phyloP scores from a whole-genome alignment of 768 basidiomycete species.

The Lactifluus volemus region DNA sequence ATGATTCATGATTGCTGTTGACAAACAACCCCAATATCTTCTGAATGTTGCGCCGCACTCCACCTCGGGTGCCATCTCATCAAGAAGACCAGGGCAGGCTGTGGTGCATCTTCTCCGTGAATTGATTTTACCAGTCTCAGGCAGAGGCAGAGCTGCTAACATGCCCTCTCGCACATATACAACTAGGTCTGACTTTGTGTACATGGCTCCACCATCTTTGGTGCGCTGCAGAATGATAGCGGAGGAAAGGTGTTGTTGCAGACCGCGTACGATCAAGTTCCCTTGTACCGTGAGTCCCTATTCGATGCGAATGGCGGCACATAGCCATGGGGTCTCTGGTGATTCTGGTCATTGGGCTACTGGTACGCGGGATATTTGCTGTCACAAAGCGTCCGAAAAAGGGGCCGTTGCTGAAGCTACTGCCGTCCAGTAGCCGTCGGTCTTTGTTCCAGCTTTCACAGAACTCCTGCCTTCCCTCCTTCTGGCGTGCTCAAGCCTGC shows the following conservation, averaged over 20 bases:
- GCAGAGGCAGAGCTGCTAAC: neutral
- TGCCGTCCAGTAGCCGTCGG: too few species aligned
- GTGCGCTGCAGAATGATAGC: slow-evolving; percentile 35
- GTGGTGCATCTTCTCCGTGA: slow-evolving; percentile 31
- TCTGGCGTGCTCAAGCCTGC: too few species aligned
- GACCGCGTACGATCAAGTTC: slow-evolving; percentile 46
- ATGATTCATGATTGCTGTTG: slow-evolving; percentile 35
- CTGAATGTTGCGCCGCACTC: slow-evolving; percentile 37
- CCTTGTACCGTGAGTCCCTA: slow-evolving; percentile 46
- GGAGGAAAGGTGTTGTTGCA: slow-evolving; percentile 32
- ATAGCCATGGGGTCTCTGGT: slow-evolving; percentile 37
- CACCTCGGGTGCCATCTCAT: slow-evolving; percentile 49
- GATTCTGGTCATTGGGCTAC: slow-evolving; percentile 53
- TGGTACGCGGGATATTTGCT: slow-evolving; percentile 27
- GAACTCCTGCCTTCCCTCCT: too few species aligned
- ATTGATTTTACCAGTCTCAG: neutral
- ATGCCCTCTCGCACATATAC: neutral
- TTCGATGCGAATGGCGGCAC: slow-evolving; percentile 46
- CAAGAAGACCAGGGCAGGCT: slow-evolving; percentile 43
- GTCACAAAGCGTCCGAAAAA: neutral
- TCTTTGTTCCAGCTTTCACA: too few species aligned
- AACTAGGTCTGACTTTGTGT: slow-evolving; percentile 47
- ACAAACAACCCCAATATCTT: slow-evolving; percentile 41
- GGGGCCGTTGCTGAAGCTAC: neutral
- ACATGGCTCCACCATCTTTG: slow-evolving; percentile 57